Conservation (phyloP, 257 asterid genomes). For the Eustoma russellianum region DNA sequence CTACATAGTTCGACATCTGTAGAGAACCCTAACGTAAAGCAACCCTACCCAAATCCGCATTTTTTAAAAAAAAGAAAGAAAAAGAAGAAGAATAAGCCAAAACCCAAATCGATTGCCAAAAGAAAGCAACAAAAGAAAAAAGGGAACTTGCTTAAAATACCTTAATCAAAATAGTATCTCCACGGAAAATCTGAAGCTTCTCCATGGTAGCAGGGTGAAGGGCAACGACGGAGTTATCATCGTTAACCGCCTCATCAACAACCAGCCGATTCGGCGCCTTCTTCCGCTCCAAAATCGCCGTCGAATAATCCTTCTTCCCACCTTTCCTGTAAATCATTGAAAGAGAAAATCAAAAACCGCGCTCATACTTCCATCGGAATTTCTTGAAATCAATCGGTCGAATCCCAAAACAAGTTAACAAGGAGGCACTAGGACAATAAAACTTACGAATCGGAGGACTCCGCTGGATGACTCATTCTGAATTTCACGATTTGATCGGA, state of each 20-base stretch:
- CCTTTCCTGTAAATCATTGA: constrained; percentile 36
- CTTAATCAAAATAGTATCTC: constrained; percentile 73
- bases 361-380: constrained; percentile 4
- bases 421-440: not conserved
- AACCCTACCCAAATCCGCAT: no score
- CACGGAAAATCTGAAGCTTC: constrained; percentile 81
- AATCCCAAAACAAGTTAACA: not conserved
- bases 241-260: constrained; percentile 89
- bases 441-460: constrained; percentile 77
- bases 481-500: not conserved
- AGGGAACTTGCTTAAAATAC: constrained; percentile 12
- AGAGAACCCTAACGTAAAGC: no score
- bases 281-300: constrained; percentile 85
- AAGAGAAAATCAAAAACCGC: not conserved
- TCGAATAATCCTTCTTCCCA: constrained; percentile 67
- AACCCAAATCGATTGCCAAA: no score
- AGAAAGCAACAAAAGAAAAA: no score
- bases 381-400: not conserved
- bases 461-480: constrained; percentile 59
- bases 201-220: constrained; percentile 80
- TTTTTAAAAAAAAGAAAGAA: no score
- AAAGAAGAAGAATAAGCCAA: no score
- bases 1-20: no score
- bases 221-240: constrained; percentile 69
- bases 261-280: constrained; percentile 74